Evolutionary conservation across 1,139 yeast genomes (phyloP), one percentile per base, ranked within the genome.

Genomic region (Citeromyces hawaiiensis): DNA sequence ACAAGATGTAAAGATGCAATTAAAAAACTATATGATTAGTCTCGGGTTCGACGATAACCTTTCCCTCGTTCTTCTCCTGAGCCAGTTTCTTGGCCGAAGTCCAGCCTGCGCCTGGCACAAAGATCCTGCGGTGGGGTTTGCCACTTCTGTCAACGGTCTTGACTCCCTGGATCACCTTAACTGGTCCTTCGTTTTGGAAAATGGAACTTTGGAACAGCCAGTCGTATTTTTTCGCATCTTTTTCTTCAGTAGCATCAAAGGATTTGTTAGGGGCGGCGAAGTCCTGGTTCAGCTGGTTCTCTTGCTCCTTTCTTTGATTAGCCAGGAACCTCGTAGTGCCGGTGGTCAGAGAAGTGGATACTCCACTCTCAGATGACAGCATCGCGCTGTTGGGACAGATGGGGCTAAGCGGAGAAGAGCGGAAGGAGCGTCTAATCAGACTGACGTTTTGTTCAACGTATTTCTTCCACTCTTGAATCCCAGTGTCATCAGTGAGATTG

Each of bases 61-160:
- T 30, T 13, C 34, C 34, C 34, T 30, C 8, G 17, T 10, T 9
- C 13, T 30, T 36, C 29, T 34, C 36, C 10, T 34, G 23, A 6
- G 14, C 33, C 17, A 39, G 29, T 29, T 40, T 42, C 38, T 47
- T 54, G 6, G 48, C 43, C 5, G 57, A 43, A 2, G 68, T 59
- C 81, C 81, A 74, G 0, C 80, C 80, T 37, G 72, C 53, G 3
- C 67, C 67, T 1, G 76, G 77, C 18, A 73, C 55, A 44, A 67
- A 70, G 4, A 73, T 50, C 29, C 80, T 53, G 35, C 71, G 61
- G 43, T 64, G 66, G 3, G 51, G 58, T 35, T 56, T 59, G 0
- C 68, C 69, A 18, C 56, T 54, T 25, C 51, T 50, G 41, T 60
- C 64, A 10, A 36, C 35, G 4, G 21, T 35, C 19, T 38, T 36